Conservation (phyloP, 2,329 filamentous ascomycete species). For the Lecanicillium sp. region DNA sequence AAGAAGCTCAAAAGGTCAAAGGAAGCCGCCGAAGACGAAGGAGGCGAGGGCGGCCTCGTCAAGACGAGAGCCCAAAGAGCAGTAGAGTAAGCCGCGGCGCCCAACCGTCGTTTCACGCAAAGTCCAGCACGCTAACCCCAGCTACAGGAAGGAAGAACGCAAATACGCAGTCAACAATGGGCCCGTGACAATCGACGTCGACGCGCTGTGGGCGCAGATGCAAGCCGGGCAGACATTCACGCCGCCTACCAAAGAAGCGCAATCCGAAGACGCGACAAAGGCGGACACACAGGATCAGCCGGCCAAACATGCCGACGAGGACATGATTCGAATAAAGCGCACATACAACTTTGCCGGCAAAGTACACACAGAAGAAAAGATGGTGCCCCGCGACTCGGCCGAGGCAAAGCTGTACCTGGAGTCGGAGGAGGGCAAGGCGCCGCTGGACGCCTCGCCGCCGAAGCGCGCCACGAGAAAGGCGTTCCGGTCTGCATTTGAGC, state of each 20-base stretch:
- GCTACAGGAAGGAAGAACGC: conserved; percentile 46
- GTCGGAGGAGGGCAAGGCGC: conserved; percentile 30
- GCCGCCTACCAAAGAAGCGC: background rate
- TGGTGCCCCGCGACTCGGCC: conserved; percentile 56
- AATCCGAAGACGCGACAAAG: background rate
- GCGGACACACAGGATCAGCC: conserved; percentile 5
- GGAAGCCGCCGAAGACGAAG: conserved; percentile 42
- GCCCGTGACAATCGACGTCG: conserved; percentile 62
- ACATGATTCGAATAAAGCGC: conserved; percentile 57
- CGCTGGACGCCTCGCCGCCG: conserved; percentile 21
- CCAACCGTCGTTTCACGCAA: too few relatives aligned
- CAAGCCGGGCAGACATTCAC: conserved; percentile 29
- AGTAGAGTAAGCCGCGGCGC: conserved; percentile 51
- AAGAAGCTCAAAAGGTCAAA: conserved; percentile 36
- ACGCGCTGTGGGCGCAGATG: conserved; percentile 65
- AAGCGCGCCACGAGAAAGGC: conserved; percentile 44
- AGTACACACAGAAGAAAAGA: conserved; percentile 63
- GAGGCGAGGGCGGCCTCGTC: conserved; percentile 55
- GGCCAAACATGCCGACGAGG: conserved; percentile 17
- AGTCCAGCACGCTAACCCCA: too few relatives aligned
- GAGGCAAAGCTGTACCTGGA: conserved; percentile 59
- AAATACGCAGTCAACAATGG: conserved; percentile 43
- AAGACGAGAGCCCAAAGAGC: conserved; percentile 67
- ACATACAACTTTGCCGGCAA: conserved; percentile 71
- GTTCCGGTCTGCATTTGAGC: conserved; percentile 57